These are phyloP conservation scores for Ceratocystis smalleyi DNA, from an alignment of 2,329 filamentous ascomycete species.

Conservation along the genomic window DNA sequence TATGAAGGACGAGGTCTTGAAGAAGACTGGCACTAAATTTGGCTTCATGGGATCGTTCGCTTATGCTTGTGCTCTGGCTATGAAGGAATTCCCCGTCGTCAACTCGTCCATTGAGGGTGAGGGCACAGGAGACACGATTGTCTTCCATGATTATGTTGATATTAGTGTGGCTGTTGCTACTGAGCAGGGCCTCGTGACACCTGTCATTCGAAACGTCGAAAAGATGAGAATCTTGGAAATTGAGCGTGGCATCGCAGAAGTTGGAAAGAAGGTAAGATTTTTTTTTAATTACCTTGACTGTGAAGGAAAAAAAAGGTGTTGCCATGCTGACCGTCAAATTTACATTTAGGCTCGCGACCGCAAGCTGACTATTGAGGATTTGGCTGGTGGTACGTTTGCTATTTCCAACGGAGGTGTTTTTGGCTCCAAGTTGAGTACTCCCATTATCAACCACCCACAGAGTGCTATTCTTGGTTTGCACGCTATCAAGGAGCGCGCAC, in stretches of 20 bases:
- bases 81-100: constrained; percentile 85
- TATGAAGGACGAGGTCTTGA: constrained; percentile 91
- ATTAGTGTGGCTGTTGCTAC: constrained; percentile 95
- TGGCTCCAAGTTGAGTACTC: constrained; percentile 90
- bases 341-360: constrained; percentile 62
- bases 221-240: constrained; percentile 74
- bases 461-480: constrained; percentile 84
- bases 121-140: constrained; percentile 88
- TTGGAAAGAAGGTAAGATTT: constrained; percentile 72
- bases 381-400: constrained; percentile 96
- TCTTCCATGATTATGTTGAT: constrained; percentile 96
- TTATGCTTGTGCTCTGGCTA: constrained; percentile 73
- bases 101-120: constrained; percentile 96
- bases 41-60: constrained; percentile 99
- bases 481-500: constrained; percentile 86
- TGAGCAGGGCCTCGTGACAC: constrained; percentile 92
- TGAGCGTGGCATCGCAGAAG: constrained; percentile 77
- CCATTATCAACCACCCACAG: constrained; percentile 95
- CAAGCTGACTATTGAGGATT: constrained; percentile 97
- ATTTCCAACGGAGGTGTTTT: constrained; percentile 97
- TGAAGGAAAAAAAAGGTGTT: not conserved
- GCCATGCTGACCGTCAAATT: constrained; percentile 12
- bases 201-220: constrained; percentile 88
- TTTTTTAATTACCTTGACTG: not conserved
- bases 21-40: constrained; percentile 92